phyloP scores from a whole-genome alignment of 106 monocot species.

The Dioscorea alata region DNA sequence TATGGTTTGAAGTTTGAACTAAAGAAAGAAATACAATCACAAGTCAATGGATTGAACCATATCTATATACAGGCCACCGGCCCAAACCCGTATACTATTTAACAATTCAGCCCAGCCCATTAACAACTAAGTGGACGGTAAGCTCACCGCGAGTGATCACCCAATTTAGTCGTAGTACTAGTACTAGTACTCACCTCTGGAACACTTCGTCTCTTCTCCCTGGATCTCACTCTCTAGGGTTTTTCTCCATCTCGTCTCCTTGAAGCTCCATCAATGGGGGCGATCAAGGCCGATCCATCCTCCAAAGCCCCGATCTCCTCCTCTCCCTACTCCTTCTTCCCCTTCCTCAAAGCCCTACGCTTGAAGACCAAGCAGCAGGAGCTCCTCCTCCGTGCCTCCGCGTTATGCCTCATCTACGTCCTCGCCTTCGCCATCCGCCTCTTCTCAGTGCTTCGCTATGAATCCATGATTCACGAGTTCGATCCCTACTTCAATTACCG shows the following conservation, averaged over 20 bases:
- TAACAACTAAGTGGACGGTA: too few relatives aligned
- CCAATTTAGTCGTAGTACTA: background rate
- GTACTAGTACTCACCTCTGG: background rate
- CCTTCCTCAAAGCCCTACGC: conserved; percentile 24
- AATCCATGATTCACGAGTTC: conserved; percentile 89
- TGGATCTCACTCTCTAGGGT: background rate
- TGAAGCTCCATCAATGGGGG: background rate
- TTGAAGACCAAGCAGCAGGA: conserved; percentile 79
- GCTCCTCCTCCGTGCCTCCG: conserved; percentile 63
- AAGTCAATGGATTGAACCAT: too few relatives aligned
- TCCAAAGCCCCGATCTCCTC: background rate
- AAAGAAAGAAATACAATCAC: too few relatives aligned
- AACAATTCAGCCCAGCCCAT: too few relatives aligned
- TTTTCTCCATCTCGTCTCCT: background rate
- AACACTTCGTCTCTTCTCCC: background rate
- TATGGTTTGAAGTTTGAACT: too few relatives aligned
- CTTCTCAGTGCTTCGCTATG: conserved; percentile 74
- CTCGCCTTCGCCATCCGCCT: conserved; percentile 70
- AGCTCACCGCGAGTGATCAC: too few relatives aligned
- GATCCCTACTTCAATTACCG: conserved; percentile 89
- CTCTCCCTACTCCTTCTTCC: background rate
- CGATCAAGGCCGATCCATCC: background rate
- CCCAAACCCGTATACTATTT: too few relatives aligned
- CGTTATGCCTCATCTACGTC: conserved; percentile 62
- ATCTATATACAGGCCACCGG: too few relatives aligned